Evolutionary conservation across 2,329 filamentous ascomycete species (phyloP), one percentile per base, ranked within the genome.

Genomic region (Byssochlamys sp.): DNA sequence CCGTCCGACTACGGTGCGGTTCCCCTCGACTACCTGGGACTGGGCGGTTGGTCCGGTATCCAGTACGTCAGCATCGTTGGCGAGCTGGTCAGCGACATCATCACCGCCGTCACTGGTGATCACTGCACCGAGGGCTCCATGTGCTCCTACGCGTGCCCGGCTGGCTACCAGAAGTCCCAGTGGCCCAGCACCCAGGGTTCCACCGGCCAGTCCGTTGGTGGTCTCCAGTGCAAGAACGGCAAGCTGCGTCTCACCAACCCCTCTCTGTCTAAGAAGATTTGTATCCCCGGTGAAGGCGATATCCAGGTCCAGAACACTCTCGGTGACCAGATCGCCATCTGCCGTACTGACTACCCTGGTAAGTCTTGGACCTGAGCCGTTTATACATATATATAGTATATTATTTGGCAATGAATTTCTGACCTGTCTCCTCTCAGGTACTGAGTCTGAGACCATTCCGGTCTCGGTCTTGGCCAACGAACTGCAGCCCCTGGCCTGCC

Each of bases 291-390:
- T 61, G 81, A 82, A 54, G 84, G 85, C 48, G 83, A 86, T 63
- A 83, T 96, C 63, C 79, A 80, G 59, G 83, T 96, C 59, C 70
- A 86, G 73, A 99, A 96, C 81, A 84, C 86, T 57, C 80, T 96
- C 33, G 69, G 74, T 54, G 70, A 82, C 39, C 76, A 81, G 50
- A 87, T 89, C 28, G 82, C 87, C 51, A 82, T 95, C 65, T 99
- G 94, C 84, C 90, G 90, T 73, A 97, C 94, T 63, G 91, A 96
- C 73, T 99, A 99, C 77, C 94, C 94, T 61, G 92, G 91, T 81
- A 69, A 71, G 73, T 63, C 26, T 5, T 14, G 24, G 27, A 9
- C 33, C 33, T 14, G 26, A 9, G 9, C 19, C n/a, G n/a, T 19
- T n/a, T 7, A 45, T 14, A 6, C n/a, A 33, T 10, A 33, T 10